These are phyloP conservation scores for Solanum pennellii DNA, from an alignment of 257 asterid species.

Conservation along the genomic window DNA sequence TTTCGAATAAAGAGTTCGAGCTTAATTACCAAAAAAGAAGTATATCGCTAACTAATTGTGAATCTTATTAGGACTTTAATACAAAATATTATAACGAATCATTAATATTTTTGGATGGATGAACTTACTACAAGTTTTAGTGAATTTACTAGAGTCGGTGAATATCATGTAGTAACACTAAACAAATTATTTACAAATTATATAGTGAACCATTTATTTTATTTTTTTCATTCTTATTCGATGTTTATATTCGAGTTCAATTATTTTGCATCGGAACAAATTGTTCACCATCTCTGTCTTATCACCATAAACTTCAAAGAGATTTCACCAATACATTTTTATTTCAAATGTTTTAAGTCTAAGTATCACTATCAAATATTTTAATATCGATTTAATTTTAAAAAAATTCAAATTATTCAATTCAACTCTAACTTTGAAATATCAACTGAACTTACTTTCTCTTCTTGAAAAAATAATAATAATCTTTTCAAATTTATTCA, in stretches of 20 bases:
- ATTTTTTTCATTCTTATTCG: too few relatives aligned
- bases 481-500: not conserved
- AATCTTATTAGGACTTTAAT: too few relatives aligned
- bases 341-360: too few relatives aligned
- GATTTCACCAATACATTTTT: too few relatives aligned
- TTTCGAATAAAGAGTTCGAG: not conserved
- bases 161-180: too few relatives aligned
- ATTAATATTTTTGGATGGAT: too few relatives aligned
- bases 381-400: not conserved
- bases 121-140: not conserved
- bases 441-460: not conserved
- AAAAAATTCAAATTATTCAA: not conserved
- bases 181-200: too few relatives aligned
- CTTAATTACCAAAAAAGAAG: not conserved
- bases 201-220: too few relatives aligned
- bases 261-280: too few relatives aligned
- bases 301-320: not conserved
- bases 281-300: not conserved
- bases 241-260: not conserved
- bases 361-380: too few relatives aligned
- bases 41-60: not conserved
- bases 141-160: not conserved
- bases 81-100: not conserved
- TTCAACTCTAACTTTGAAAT: not conserved
- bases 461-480: not conserved